Evolutionary conservation across 768 basidiomycete species (phyloP), one percentile per base, ranked within the genome.

Genomic region (Boletus edulis): DNA sequence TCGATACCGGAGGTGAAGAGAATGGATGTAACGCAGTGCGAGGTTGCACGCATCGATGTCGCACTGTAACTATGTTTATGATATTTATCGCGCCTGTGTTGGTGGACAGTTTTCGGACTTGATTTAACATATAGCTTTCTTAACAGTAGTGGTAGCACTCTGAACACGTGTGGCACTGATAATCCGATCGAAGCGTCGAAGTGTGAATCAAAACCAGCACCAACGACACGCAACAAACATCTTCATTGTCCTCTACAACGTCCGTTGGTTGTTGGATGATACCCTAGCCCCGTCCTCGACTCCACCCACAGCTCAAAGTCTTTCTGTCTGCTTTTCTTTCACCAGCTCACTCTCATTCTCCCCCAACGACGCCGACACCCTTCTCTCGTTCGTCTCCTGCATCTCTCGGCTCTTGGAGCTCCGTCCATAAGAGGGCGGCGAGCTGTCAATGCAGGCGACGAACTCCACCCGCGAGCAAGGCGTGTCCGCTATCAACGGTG

Each of bases 11-110:
- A 72, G 53, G 56, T 70, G 8, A 62, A 68, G 56, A 51, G 43
- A 31, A 55, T 64, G 31, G 17, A 34, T 3, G 57, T 71, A 35
- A 32, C 47, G 52, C 61, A 64, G 45, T 46, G 58, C 11, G 67
- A 59, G 40, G 62, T 72, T 56, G 69, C 59, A 18, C 44, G 12
- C 39, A 71, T 71, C n/a, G 67, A 69, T 1, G 59, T 68, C 3
- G 22, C 41, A 1, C 45, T 68, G 22, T 73, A 17, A 42, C 20
- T 54, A 51, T 52, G 3, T 12, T 64, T 62, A 64, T 68, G 57
- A 7, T 66, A 55, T 60, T 37, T 37, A 37, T 2, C 35, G 35
- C 35, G 8, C 29, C 24, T 24, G 24, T 24, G 24, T 24, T 24
- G 24, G 24, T 29, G 29, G 29, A 29, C 29, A 8, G 8, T 29